These are phyloP conservation scores for Tricholoma saponaceum DNA, from an alignment of 768 basidiomycete genomes.

Conservation along the genomic window DNA sequence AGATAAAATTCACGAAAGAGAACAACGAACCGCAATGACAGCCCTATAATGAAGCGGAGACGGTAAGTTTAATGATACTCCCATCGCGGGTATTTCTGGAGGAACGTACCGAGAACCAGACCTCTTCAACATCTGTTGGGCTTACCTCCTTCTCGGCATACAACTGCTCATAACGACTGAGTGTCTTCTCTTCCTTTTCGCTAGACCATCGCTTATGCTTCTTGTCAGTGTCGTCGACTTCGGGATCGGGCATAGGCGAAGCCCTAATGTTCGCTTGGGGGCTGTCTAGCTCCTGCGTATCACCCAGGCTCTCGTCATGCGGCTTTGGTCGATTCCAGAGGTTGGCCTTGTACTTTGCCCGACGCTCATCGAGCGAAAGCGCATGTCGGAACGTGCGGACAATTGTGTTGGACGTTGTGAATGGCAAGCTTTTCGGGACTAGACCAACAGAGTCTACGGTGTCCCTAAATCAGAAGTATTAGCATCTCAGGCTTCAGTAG, in stretches of 20 bases:
- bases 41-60: slow-evolving; percentile 19
- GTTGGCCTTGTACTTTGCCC: slow-evolving; percentile 56
- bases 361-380: slow-evolving; percentile 56
- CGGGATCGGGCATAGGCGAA: neutral
- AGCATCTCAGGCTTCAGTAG: neutral
- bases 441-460: slow-evolving; percentile 63
- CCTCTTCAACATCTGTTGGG: slow-evolving; percentile 49
- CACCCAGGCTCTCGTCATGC: slow-evolving; percentile 23
- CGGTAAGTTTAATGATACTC: neutral
- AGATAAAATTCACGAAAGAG: neutral
- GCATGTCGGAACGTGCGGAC: slow-evolving; percentile 64
- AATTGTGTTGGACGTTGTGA: slow-evolving; percentile 51
- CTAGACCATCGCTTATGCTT: neutral
- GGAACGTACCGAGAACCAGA: slow-evolving; percentile 56
- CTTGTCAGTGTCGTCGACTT: neutral
- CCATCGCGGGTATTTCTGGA: neutral
- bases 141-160: slow-evolving; percentile 21
- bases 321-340: slow-evolving; percentile 39
- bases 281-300: neutral
- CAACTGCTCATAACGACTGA: slow-evolving; percentile 27
- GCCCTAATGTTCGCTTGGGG: neutral
- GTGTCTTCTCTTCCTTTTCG: slow-evolving; percentile 16
- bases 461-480: slow-evolving; percentile 40
- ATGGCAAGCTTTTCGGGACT: slow-evolving; percentile 49
- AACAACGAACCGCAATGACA: slow-evolving; percentile 38